Evolutionary conservation across 352 stramenopile species (phyloP), one percentile per base, ranked within the genome.

Genomic region (Phytophthora pinifolia): DNA sequence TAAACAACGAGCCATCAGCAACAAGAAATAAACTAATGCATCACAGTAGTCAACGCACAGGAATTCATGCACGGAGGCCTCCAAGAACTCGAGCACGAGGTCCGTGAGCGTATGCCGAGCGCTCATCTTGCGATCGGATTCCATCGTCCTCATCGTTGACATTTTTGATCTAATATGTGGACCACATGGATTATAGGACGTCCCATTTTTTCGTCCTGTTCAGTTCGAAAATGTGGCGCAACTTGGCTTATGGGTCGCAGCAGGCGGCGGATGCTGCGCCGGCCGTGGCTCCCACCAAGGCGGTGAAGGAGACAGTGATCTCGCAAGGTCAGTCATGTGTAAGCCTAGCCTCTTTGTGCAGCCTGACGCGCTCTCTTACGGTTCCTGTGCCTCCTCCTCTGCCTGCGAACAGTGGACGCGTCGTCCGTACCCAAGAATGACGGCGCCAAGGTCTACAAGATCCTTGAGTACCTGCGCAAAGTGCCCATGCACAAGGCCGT

Each of bases 361-460:
- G 45, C 30, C 36, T 47, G 14, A 38, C 9, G 17, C 1, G 9
- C 8, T 46, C 13, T 22, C 25, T 34, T 27, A 36, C 12, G 30
- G 31, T 5, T 4, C 29, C 47, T 38, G 15, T 44, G 10, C 18
- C 25, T 25, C 8, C 14, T 54, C 5, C 13, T 57, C 51, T 37
- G 44, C 14, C 15, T 52, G 10, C 25, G 32, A 10, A 20, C 57
- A 92, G 82, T 92, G 44, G 82, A 92, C 51, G 79, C 79, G 39
- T 92, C 82, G 10, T 77, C 70, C 9, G 81, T 91, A 54, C 81
- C 81, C 45, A 92, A 89, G 65, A 92, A 92, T 77, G 82, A 92
- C 55, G 82, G 82, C 52, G 79, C 79, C 50, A 92, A 92, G 49
- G 79, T 92, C 8, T 92, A 94, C 71, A 92, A 94, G 65, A 91